A percentile compares a stretch with the other conserved stretches of the same genome.
Evolutionary conservation across 768 basidiomycete species (phyloP).

Genomic region (Neoboletus subvelutipes): DNA sequence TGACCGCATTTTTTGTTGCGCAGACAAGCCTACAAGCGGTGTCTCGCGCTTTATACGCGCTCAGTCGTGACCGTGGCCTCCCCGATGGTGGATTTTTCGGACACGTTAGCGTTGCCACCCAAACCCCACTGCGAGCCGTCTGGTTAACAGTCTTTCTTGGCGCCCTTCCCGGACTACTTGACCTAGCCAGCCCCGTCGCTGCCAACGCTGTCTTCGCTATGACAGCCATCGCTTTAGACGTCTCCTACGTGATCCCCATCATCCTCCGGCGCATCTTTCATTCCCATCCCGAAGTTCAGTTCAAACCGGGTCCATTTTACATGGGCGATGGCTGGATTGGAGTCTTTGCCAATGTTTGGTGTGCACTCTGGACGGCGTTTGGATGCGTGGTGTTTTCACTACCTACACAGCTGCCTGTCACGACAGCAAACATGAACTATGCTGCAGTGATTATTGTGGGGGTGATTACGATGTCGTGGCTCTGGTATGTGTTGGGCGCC

Average conservation of each 20-base stretch:
- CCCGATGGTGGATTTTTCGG: slow-evolving; percentile 62
- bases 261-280: slow-evolving; percentile 49
- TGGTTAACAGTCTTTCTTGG: slow-evolving; percentile 48
- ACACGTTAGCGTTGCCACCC: slow-evolving; percentile 42
- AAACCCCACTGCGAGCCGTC: slow-evolving; percentile 57
- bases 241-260: slow-evolving; percentile 60
- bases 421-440: slow-evolving; percentile 51
- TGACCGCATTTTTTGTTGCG: slow-evolving; percentile 62
- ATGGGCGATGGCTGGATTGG: slow-evolving; percentile 53
- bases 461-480: slow-evolving; percentile 29
- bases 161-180: slow-evolving; percentile 47
- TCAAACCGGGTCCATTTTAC: slow-evolving; percentile 62
- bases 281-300: slow-evolving; percentile 56
- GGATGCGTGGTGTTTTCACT: slow-evolving; percentile 49
- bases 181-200: slow-evolving; percentile 51
- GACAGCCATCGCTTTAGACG: slow-evolving; percentile 50
- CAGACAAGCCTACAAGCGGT: slow-evolving; percentile 53
- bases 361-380: slow-evolving; percentile 46
- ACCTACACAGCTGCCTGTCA: slow-evolving; percentile 51
- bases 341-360: slow-evolving; percentile 43
- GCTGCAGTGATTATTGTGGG: slow-evolving; percentile 36
- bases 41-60: slow-evolving; percentile 58
- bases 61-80: slow-evolving; percentile 53
- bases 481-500: slow-evolving; percentile 55
- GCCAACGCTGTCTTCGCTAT: slow-evolving; percentile 59